Evolutionary conservation across 2,329 filamentous ascomycete genomes (phyloP).

Genomic region (Lachnellula hyalina): DNA sequence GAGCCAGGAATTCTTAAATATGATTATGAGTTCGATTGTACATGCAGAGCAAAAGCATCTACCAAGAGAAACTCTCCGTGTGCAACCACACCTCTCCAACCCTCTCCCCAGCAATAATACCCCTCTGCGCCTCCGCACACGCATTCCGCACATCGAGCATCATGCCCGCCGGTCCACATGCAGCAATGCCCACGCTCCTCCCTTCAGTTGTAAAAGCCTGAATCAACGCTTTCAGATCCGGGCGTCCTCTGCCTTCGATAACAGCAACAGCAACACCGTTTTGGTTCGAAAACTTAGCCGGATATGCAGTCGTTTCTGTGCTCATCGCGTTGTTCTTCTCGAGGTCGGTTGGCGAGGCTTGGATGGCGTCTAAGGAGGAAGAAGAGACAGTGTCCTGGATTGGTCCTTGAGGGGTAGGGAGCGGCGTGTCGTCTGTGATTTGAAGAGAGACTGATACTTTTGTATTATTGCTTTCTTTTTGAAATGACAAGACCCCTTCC

Average conservation of each 20-base stretch:
- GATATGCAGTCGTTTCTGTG: not conserved
- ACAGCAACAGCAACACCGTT: not conserved
- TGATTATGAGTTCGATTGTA: not conserved
- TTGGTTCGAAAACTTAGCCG: not conserved
- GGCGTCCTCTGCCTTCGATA: conserved; percentile 4
- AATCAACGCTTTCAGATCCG: conserved; percentile 2
- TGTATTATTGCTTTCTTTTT: not conserved
- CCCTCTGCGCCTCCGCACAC: conserved; percentile 6
- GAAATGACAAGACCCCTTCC: not conserved
- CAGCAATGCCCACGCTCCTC: conserved; percentile 3
- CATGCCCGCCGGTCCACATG: conserved; percentile 11
- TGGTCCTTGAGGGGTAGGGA: not conserved
- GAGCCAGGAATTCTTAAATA: no score
- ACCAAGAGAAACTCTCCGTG: conserved; percentile 7
- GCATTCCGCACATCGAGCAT: conserved; percentile 9
- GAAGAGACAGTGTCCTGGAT: not conserved
- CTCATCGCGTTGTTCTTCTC: not conserved
- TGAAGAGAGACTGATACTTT: conserved; percentile 1
- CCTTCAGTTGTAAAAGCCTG: not conserved
- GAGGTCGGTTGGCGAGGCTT: not conserved
- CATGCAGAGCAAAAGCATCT: not conserved
- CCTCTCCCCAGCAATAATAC: not conserved
- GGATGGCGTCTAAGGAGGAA: not conserved
- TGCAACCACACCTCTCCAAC: conserved; percentile 6
- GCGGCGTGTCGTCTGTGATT: conserved; percentile 1